Base-by-base conservation (phyloP, 495 filamentous ascomycete species). In the Wilcoxina mikolae region DNA sequence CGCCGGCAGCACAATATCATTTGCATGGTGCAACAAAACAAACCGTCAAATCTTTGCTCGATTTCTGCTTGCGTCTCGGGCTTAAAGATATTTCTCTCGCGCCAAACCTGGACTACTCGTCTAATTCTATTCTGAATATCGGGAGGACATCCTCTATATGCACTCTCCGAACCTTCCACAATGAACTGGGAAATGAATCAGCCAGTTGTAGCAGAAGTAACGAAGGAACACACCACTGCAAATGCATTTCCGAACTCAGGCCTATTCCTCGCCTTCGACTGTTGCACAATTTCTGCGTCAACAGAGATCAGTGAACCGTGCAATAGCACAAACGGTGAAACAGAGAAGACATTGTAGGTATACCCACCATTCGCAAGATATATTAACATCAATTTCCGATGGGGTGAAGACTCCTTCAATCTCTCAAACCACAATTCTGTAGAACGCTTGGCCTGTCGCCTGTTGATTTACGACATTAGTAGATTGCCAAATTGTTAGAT, bases 281-380 rank as follows among this genome's bases (percentile, higher is more conserved):
- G 90, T 65, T 99, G 91, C 22, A 83, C 82, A 41, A 99, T 86
- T 73, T 99, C 91, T 94, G 56, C 54, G 31, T 10, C 25, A 26
- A 15, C 29, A 31, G 24, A 11, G 22, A 58, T 29, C 33, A 17
- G 39, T 58, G 15, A 9, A 41, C 24, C 3, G 10, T 49, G 11
- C 54, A 5, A 4, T 35, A 35, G 15, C n/a, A 29, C 5, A 10
- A 28, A 33, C 18, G 33, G 26, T 4, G 11, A 39, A 4, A 33
- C 11, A 43, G 35, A 18, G 51, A 45, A 28, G 29, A 31, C 20
- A 44, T 25, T 41, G 29, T 15, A 3, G 22, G 62, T 73, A 56
- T 72, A n/a, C n/a, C n/a, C n/a, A 93, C 87, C 87, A 71, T 99
- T 99, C 46, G 88, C 89, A 35, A 99, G 80, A 67, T 96, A 96